Evolutionary conservation across 2,329 filamentous ascomycete genomes (phyloP).

Genomic region (Epichloe hybrida): DNA sequence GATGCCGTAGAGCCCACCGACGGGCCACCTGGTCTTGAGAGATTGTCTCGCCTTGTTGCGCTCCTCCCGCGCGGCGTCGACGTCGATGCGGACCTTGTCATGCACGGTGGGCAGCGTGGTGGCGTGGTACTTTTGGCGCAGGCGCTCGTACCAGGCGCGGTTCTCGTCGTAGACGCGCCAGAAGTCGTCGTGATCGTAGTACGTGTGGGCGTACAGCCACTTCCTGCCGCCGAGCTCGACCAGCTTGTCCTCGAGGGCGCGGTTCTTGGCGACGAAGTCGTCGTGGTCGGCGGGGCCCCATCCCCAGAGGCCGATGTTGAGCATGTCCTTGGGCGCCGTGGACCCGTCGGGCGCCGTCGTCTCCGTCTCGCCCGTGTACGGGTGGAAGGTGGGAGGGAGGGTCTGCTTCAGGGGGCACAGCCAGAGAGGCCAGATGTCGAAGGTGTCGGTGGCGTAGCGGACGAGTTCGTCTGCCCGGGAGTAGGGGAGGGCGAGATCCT

Average conservation of each 20-base stretch:
- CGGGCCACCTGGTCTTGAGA: slow-evolving; percentile 36
- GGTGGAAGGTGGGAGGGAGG: slow-evolving; percentile 40
- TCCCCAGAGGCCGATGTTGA: slow-evolving; percentile 67
- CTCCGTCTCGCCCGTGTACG: slow-evolving; percentile 28
- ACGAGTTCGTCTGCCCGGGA: slow-evolving; percentile 36
- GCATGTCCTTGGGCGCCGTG: slow-evolving; percentile 24
- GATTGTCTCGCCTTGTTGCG: slow-evolving; percentile 25
- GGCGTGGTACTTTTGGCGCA: slow-evolving; percentile 51
- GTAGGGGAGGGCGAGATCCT: slow-evolving; percentile 50
- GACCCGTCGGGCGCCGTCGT: slow-evolving; percentile 7
- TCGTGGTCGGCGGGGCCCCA: slow-evolving; percentile 45
- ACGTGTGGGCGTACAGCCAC: slow-evolving; percentile 79
- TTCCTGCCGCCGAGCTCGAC: slow-evolving; percentile 62
- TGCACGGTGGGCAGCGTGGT: slow-evolving; percentile 51
- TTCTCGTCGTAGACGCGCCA: slow-evolving; percentile 46
- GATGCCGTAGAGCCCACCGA: slow-evolving; percentile 47
- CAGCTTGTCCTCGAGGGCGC: slow-evolving; percentile 56
- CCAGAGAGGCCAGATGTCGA: slow-evolving; percentile 47
- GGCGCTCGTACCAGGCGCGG: slow-evolving; percentile 43
- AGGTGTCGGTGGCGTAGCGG: slow-evolving; percentile 36
- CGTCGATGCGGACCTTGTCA: slow-evolving; percentile 53
- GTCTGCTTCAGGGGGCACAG: slow-evolving; percentile 41
- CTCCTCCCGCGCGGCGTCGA: slow-evolving; percentile 28
- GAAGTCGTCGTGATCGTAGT: slow-evolving; percentile 60
- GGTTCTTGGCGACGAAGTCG: slow-evolving; percentile 57